Evolutionary conservation across 371 early-diverging fungal genomes (phyloP), one percentile per base, ranked within the genome.

Genomic region (Haplosporangium sp.): DNA sequence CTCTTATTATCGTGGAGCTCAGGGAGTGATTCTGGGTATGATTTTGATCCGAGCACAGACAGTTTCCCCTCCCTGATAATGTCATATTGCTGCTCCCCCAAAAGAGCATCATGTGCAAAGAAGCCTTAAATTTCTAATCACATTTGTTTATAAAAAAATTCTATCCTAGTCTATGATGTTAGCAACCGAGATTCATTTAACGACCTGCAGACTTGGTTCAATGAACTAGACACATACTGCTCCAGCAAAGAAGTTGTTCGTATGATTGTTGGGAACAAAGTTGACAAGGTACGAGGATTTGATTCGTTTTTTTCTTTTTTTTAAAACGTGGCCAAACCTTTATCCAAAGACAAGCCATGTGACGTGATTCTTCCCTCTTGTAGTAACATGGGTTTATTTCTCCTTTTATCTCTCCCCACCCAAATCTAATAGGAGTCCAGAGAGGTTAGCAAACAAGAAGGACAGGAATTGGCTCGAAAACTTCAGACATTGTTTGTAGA

Each of bases 1-100:
- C 4, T 95, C 96, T 40, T 99, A 99, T 85, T 99, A 99, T 82
- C 92, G 99, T 61, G 99, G 99, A 19, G 99, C 99, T 4, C 98
- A 99, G 84, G 99, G 99, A 20, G 97, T 99, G 13, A 94, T 99
- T 71, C 85, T 99, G 38, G 97, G 94, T 93, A 88, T 63, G 79
- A 15, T 7, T 27, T 34, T 27, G 17, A 19, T 34, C 42, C 63
- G 34, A 65, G 44, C 39, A 62, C 40, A 40, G 52, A 52, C 50
- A 19, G 55, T 59, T 17, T 39, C 2, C 6, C 27, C 27, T 27
- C 37, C 37, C 34, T 34, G 34, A 34, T 56, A 8, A 27, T 27
- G 27, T 27, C 27, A 27, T 27, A 27, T 27, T 27, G 1, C 27
- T 27, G 27, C 27, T 27, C 27, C 69, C 52, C 38, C 38, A 6